Evolutionary conservation across 805 yeast genomes (phyloP), one percentile per base, ranked within the genome.

Genomic region (Saturnispora mendoncae): DNA sequence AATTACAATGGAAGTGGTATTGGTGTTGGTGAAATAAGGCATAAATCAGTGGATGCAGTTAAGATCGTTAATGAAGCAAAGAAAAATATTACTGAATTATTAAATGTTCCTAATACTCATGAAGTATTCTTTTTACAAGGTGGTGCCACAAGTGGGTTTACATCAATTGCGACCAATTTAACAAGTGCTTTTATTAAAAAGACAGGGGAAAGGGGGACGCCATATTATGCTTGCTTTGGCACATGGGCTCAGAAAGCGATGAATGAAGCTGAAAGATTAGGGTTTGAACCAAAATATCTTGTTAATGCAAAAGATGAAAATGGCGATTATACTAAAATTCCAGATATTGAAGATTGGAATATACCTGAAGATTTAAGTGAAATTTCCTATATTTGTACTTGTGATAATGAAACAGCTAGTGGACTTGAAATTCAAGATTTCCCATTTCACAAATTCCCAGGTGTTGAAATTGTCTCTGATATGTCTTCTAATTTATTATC

Each of bases 391-490:
- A 75, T 90, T 43, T 92, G 86, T 62, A 74, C 80, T 55, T 88
- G 97, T 66, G 98, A 92, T 64, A 92, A 92, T 62, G 99, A 92
- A 67, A 92, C 99, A 10, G 97, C 92, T 28, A 76, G 85, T 59
- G 99, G 99, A 47, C 84, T 81, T 43, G 98, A 92, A 63, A 86
- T 84, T 67, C 38, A 44, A n/a, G 53, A 50, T 29, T 62, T 63
- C 41, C 80, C 80, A 23, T 67, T 62, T 41, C 72, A 64, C 48
- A 76, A 69, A 46, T 83, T 75, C 62, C 80, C 65, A 34, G 78
- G 75, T 19, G 79, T 83, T 34, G 94, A 84, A 60, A 64, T 90
- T 45, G 96, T 87, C 12, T 90, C 95, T 21, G 99, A 92, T 60
- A 78, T 90, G 80, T 88, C 97, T 2, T 88, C 97, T 35, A 86